Evolutionary conservation across 768 basidiomycete species (phyloP), one percentile per base, ranked within the genome.

Genomic region (Podaxis sp.): DNA sequence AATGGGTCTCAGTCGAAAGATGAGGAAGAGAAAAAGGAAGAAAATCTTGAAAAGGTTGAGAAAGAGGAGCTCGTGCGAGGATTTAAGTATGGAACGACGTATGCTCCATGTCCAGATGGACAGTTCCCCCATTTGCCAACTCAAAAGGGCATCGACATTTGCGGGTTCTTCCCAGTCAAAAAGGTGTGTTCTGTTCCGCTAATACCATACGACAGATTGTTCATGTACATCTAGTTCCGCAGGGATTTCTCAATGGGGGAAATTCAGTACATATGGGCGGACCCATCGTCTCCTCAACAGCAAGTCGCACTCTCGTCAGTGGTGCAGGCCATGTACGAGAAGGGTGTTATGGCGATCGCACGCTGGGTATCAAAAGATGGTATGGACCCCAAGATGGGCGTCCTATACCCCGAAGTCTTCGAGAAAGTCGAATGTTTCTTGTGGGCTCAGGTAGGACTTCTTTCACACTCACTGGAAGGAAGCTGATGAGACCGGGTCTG

Each of bases 31-130:
- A 71, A 72, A 25, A 77, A 79, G 49, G 73, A 75, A 25, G 73
- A 75, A 9, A 72, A 71, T 15, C 61, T 78, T 25, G 81, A 84
- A 68, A 83, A 82, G 63, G 84, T 92, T 5, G 88, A 91, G 70
- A 90, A 89, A 73, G 90, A 93, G 67, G 83, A 94, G 40, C 85
- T 95, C 7, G 79, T 93, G 24, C 77, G 81, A 66, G 94, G 93
- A 1, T 96, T 91, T 79, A 91, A 91, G 75, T 96, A 97, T 69
- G 96, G 96, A 19, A 83, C 93, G 2, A 90, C 91, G 0, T 95
- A 93, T 73, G 90, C 86, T 2, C 93, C 93, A 0, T 89, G 89
- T 73, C 90, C 92, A 2, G 92, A 93, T 56, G 92, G 87, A n/a
- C 86, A 88, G 57, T 96, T 94, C 67, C 84, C 85, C 33, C 82